Conservation (phyloP, 2,329 filamentous ascomycete species). For the Nectriaceae sp. region DNA sequence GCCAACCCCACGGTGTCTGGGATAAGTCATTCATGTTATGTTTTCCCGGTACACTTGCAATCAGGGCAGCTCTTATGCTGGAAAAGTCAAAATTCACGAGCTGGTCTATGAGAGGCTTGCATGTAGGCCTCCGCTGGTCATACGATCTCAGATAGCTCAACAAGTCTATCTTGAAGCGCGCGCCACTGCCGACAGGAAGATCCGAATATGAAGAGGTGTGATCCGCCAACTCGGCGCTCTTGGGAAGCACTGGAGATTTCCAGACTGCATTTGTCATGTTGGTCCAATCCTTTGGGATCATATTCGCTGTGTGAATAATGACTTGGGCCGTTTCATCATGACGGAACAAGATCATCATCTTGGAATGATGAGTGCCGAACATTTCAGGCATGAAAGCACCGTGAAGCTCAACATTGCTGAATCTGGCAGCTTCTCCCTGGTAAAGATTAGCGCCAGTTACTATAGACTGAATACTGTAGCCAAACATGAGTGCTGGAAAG, state of each 20-base stretch:
- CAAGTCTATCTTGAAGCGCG: slow-evolving; percentile 75
- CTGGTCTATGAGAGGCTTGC: slow-evolving; percentile 55
- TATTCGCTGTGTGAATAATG: slow-evolving; percentile 86
- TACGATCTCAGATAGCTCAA: slow-evolving; percentile 73
- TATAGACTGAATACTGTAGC: background rate
- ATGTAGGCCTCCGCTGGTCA: slow-evolving; percentile 56
- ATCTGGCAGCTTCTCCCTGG: slow-evolving; percentile 61
- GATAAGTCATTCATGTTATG: slow-evolving; percentile 51
- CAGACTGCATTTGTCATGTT: slow-evolving; percentile 88
- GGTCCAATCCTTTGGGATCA: slow-evolving; percentile 84
- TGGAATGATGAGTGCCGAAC: slow-evolving; percentile 84
- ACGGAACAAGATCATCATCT: slow-evolving; percentile 83
- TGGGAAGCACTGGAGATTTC: slow-evolving; percentile 71
- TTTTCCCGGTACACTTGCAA: slow-evolving; percentile 77
- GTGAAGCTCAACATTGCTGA: slow-evolving; percentile 70
- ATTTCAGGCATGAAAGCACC: slow-evolving; percentile 78
- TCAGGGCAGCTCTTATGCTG: slow-evolving; percentile 65
- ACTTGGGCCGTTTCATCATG: slow-evolving; percentile 77
- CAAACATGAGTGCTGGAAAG: background rate
- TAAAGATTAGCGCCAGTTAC: slow-evolving; percentile 9
- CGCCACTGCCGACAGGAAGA: slow-evolving; percentile 55
- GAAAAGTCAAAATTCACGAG: slow-evolving; percentile 70
- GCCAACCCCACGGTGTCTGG: slow-evolving; percentile 76
- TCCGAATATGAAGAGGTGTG: slow-evolving; percentile 3
- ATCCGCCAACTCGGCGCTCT: slow-evolving; percentile 26